Evolutionary conservation across 768 basidiomycete genomes (phyloP), one percentile per base, ranked within the genome.

Genomic region (Tylopilus sp.): DNA sequence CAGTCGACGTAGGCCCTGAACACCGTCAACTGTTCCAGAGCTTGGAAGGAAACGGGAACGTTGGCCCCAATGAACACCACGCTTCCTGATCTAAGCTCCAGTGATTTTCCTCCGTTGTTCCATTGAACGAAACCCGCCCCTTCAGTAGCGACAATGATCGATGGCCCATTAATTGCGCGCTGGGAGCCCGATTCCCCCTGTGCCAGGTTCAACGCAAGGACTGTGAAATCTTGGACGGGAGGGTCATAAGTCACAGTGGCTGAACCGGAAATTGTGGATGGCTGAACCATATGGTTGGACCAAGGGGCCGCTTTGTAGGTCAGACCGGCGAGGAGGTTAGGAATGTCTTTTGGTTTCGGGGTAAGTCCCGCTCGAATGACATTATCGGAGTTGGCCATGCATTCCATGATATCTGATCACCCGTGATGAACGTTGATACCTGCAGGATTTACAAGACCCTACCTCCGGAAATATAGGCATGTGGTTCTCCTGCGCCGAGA

Each of bases 321-420:
- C 52, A 98, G 79, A 56, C 88, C 87, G 4, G 81, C 75, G 52
- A 97, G 77, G 39, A 99, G 83, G 57, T 95, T 98, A 10, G 85
- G 83, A 31, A 99, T 85, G 67, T 99, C 97, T 47, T 97, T 86
- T 28, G 91, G 79, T 71, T 99, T 99, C 2, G 97, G 95, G 0
- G 97, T 99, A 36, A 99, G 83, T 13, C 97, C 97, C 7, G 97
- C 97, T 28, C 97, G 91, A 57, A 99, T 95, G 69, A 99, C 97
- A 68, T 98, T 98, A 73, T 99, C 97, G 0, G 92, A 95, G 55
- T 95, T 95, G 22, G 95, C 95, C 95, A 98, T 98, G 73, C 93
- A 95, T 66, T 98, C 97, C 65, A 98, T 92, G 69, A 95, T 95
- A 65, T 99, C 95, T 95, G 61, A 48, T 44, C 15, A 31, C 22